These are phyloP conservation scores for Leishmania amazonensis DNA, from an alignment of 208 protist species.

Conservation along the genomic window DNA sequence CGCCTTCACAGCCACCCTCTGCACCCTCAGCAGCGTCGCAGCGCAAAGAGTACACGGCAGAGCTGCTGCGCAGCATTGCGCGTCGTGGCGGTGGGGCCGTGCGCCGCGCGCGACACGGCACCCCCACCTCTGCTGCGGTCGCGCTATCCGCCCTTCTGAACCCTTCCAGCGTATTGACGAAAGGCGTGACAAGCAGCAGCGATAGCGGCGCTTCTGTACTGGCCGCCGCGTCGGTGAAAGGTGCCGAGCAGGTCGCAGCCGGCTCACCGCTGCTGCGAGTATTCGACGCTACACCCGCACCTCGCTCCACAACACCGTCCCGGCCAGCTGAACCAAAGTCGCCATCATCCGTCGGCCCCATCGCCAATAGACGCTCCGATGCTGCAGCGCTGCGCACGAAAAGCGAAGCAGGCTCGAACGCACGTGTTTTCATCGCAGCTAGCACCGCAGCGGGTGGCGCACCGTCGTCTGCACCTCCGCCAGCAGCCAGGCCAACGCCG, in stretches of 20 bases:
- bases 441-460: neutral
- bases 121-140: neutral
- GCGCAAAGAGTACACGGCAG: conserved; percentile 6
- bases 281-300: conserved; percentile 14
- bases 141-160: conserved; percentile 2
- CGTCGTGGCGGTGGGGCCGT: conserved; percentile 14
- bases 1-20: neutral
- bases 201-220: neutral
- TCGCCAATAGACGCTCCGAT: neutral
- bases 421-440: neutral
- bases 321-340: neutral
- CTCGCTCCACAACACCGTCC: neutral
- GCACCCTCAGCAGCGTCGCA: neutral
- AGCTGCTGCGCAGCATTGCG: conserved; percentile 27
- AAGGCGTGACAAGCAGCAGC: neutral
- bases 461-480: neutral
- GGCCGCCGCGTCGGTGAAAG: neutral
- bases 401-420: neutral
- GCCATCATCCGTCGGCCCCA: neutral
- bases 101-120: neutral
- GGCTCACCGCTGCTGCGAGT: conserved; percentile 17
- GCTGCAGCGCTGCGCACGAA: neutral
- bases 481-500: neutral
- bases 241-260: neutral
- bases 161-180: neutral